Evolutionary conservation across 228 moss, liverwort and hornwort genomes (phyloP).

Genomic region (Sphagnum fallax): DNA sequence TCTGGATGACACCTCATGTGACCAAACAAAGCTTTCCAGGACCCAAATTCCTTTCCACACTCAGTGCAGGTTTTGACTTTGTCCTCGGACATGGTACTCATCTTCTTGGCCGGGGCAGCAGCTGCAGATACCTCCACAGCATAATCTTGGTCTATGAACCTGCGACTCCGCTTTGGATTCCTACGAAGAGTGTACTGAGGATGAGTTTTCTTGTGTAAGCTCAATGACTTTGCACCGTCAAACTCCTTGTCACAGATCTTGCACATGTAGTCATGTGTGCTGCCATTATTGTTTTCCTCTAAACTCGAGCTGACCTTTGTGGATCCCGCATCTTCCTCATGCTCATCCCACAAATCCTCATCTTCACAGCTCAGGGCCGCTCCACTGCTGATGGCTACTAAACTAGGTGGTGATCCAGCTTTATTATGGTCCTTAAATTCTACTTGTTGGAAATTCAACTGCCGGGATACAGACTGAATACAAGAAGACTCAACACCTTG

Average conservation of each 20-base stretch:
- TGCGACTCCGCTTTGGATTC: constrained; percentile 87
- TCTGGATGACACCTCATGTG: constrained; percentile 99
- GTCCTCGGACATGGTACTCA: constrained; percentile 59
- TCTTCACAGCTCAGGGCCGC: constrained; percentile 27
- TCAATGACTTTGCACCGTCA: constrained; percentile 63
- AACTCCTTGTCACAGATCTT: constrained; percentile 76
- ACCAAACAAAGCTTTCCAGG: constrained; percentile 91
- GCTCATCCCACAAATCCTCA: constrained; percentile 27
- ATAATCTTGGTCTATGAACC: constrained; percentile 81
- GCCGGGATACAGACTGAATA: constrained; percentile 27
- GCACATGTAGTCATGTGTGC: constrained; percentile 42
- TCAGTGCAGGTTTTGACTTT: constrained; percentile 57
- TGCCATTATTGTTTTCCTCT: constrained; percentile 17
- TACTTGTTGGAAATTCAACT: constrained; percentile 50
- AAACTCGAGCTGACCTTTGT: constrained; percentile 35
- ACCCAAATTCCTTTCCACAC: constrained; percentile 79
- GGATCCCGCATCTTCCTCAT: constrained; percentile 29
- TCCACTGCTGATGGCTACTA: constrained; percentile 3
- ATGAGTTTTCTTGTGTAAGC: constrained; percentile 76
- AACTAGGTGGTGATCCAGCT: constrained; percentile 20
- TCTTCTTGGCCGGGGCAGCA: constrained; percentile 58
- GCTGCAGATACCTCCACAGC: constrained; percentile 44
- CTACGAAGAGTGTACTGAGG: constrained; percentile 72
- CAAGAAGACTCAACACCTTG: constrained; percentile 41
- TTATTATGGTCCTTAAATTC: constrained; percentile 1